phyloP scores from a whole-genome alignment of 139 green algal genomes.

The Nannochloris sp. region DNA sequence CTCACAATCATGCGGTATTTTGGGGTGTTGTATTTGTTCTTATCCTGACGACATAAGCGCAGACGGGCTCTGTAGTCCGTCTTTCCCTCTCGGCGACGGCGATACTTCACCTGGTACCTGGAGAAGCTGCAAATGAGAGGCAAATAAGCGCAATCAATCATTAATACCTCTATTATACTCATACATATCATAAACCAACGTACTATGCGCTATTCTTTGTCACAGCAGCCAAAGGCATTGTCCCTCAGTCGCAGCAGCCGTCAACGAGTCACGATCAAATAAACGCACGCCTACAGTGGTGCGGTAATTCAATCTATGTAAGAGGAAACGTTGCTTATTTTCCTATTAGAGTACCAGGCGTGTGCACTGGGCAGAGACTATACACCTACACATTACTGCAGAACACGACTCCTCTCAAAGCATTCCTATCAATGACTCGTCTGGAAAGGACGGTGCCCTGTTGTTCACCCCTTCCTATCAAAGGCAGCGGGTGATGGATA shows the following conservation, averaged over 20 bases:
- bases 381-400: too few relatives aligned
- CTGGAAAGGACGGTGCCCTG: too few relatives aligned
- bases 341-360: too few relatives aligned
- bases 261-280: too few relatives aligned
- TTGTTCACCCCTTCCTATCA: too few relatives aligned
- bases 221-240: slow-evolving; percentile 6
- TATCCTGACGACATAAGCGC: slow-evolving; percentile 90
- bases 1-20: slow-evolving; percentile 86
- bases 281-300: too few relatives aligned
- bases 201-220: slow-evolving; percentile 16
- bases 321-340: too few relatives aligned
- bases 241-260: background rate
- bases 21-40: slow-evolving; percentile 99
- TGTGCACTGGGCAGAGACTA: too few relatives aligned
- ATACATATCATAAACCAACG: background rate
- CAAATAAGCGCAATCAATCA: background rate
- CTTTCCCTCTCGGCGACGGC: slow-evolving; percentile 71
- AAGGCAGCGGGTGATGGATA: too few relatives aligned
- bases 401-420: too few relatives aligned
- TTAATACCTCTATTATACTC: background rate
- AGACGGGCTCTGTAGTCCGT: slow-evolving; percentile 94
- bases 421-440: too few relatives aligned
- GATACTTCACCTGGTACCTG: slow-evolving; percentile 82
- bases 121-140: background rate
- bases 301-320: too few relatives aligned